phyloP scores from a whole-genome alignment of 2,329 filamentous ascomycete genomes.

The Pseudopyrenochaeta lycopersici region DNA sequence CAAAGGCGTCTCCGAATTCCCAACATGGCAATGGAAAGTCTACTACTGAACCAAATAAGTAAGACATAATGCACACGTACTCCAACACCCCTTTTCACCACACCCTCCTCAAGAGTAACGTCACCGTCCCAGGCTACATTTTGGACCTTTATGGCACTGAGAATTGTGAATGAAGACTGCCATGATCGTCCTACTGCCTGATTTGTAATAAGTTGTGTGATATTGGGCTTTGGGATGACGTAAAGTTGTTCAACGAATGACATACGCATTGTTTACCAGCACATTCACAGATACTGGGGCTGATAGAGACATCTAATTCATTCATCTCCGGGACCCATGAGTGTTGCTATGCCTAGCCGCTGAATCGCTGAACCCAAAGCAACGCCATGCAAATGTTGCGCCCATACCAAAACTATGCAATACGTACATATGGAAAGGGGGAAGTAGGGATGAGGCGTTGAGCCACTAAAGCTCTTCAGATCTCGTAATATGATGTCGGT shows the following conservation, averaged over 20 bases:
- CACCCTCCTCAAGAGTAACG: no score
- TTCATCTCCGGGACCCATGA: conserved; percentile 4
- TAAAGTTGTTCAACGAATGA: neutral
- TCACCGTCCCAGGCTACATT: no score
- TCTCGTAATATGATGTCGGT: neutral
- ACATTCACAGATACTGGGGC: neutral
- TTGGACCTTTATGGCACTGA: no score
- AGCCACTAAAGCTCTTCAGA: neutral
- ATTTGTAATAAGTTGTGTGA: no score
- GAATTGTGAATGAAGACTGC: no score
- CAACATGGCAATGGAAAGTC: no score
- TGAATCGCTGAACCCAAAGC: conserved; percentile 18
- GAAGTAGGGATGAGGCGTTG: neutral
- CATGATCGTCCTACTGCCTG: no score
- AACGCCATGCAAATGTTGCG: conserved; percentile 24
- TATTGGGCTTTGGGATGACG: no score
- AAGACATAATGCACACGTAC: no score
- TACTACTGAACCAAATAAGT: no score
- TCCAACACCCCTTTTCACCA: no score
- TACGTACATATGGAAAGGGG: neutral
- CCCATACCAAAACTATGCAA: conserved; percentile 19
- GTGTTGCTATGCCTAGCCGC: conserved; percentile 20
- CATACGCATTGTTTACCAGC: neutral
- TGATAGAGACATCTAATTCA: conserved; percentile 6
- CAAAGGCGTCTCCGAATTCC: no score